Conservation (phyloP, 192 early-diverging fungal species). For the Physocladia obscura region DNA sequence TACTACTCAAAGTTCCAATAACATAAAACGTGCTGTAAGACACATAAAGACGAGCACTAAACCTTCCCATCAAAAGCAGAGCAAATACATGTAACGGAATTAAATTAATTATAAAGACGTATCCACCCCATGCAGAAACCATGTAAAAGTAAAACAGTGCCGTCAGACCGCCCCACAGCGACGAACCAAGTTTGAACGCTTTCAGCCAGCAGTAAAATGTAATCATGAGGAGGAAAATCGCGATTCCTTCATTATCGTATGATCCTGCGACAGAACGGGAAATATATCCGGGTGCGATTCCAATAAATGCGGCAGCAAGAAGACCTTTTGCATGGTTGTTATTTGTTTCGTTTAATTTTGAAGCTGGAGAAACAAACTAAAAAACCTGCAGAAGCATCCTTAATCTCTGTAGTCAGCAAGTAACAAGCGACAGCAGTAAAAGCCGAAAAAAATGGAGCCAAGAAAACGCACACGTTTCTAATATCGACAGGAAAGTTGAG, state of each 20-base stretch:
- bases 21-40: constrained; percentile 98
- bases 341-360: too few relatives aligned
- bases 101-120: constrained; percentile 99
- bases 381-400: constrained; percentile 73
- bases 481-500: constrained; percentile 97
- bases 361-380: background rate
- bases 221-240: constrained; percentile 97
- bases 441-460: constrained; percentile 94
- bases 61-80: constrained; percentile 94
- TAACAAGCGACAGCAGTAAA: constrained; percentile 96
- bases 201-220: constrained; percentile 99
- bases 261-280: constrained; percentile 99
- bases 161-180: constrained; percentile 79
- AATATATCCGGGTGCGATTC: constrained; percentile 98
- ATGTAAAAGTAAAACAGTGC: constrained; percentile 99
- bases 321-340: constrained; percentile 70
- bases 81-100: constrained; percentile 96
- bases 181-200: constrained; percentile 90
- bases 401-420: constrained; percentile 87
- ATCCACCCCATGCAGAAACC: constrained; percentile 99
- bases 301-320: constrained; percentile 96
- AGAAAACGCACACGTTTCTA: constrained; percentile 96
- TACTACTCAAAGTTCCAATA: constrained; percentile 91
- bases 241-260: constrained; percentile 99
- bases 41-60: constrained; percentile 88